Conservation (phyloP, 192 early-diverging fungal species). For the Chytriomyces hyalinus region DNA sequence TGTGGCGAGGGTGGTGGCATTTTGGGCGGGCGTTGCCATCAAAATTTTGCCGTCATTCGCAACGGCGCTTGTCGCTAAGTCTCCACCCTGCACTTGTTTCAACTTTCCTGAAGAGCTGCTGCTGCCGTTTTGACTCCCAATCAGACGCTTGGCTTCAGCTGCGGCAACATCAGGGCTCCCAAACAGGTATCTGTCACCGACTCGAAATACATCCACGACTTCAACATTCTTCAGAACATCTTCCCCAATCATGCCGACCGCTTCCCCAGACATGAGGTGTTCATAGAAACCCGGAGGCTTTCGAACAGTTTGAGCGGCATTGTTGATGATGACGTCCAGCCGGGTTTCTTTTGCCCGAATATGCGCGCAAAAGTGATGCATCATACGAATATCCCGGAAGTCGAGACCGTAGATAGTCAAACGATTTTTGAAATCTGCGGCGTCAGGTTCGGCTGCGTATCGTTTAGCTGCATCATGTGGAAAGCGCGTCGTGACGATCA, state of each 20-base stretch:
- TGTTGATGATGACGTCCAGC: conserved; percentile 64
- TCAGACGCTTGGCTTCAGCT: conserved; percentile 25
- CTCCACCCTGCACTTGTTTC: background rate
- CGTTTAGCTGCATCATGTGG: conserved; percentile 59
- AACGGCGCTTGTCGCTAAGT: conserved; percentile 4
- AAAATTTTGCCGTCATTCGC: background rate
- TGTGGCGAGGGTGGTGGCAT: conserved; percentile 17
- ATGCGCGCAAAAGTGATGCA: conserved; percentile 57
- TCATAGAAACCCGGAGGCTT: conserved; percentile 62
- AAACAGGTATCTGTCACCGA: conserved; percentile 47
- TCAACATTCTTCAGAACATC: conserved; percentile 37
- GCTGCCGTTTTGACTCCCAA: background rate
- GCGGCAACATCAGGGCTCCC: conserved; percentile 32
- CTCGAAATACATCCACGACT: conserved; percentile 51
- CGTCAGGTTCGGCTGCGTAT: conserved; percentile 56
- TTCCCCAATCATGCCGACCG: conserved; percentile 21
- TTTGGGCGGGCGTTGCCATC: conserved; percentile 28
- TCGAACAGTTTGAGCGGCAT: conserved; percentile 66
- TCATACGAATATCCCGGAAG: conserved; percentile 59
- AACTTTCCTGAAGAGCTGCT: background rate
- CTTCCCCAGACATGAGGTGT: conserved; percentile 56
- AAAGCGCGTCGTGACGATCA: conserved; percentile 61
- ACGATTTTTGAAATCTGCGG: conserved; percentile 39
- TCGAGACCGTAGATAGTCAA: conserved; percentile 59
- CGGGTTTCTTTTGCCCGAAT: conserved; percentile 47